A percentile compares a stretch with the other conserved stretches of the same genome.
Conservation (phyloP, 176 grass and related monocot genomes). For the Carex parvula region DNA sequence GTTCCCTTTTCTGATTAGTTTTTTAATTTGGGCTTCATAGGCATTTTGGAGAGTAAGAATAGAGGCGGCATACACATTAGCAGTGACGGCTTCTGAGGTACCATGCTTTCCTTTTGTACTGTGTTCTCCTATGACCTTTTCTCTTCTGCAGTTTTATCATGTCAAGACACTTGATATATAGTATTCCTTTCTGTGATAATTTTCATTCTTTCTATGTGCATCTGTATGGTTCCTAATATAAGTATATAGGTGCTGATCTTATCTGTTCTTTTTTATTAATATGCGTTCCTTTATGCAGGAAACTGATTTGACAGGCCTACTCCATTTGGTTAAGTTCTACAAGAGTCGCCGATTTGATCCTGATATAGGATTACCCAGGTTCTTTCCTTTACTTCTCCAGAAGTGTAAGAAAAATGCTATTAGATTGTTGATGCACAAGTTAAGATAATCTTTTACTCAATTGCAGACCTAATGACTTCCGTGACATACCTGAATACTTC, state of each 20-base stretch:
- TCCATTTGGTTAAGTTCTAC: constrained; percentile 95
- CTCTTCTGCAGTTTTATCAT: constrained; percentile 2
- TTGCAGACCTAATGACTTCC: constrained; percentile 89
- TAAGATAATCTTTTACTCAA: constrained; percentile 42
- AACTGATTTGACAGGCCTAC: constrained; percentile 76
- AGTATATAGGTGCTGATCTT: neutral
- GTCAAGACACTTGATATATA: neutral
- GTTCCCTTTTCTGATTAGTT: constrained; percentile 29
- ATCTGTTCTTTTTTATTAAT: neutral
- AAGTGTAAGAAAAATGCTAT: neutral
- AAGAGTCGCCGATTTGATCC: constrained; percentile 82
- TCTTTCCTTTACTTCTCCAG: constrained; percentile 4
- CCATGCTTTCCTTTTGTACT: constrained; percentile 16
- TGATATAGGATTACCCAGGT: constrained; percentile 98
- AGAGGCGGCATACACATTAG: constrained; percentile 93
- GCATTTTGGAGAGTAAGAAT: constrained; percentile 97
- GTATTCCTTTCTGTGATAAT: neutral
- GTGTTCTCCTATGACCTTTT: neutral
- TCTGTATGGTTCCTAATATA: neutral
- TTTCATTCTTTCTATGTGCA: neutral
- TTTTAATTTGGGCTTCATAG: constrained; percentile 33
- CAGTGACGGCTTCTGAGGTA: constrained; percentile 82
- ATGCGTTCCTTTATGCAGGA: constrained; percentile 49
- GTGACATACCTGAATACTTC: constrained; percentile 91
- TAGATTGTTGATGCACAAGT: constrained; percentile 8